Conservation (phyloP, 2,329 filamentous ascomycete genomes). For the Nigrospora oryzae region DNA sequence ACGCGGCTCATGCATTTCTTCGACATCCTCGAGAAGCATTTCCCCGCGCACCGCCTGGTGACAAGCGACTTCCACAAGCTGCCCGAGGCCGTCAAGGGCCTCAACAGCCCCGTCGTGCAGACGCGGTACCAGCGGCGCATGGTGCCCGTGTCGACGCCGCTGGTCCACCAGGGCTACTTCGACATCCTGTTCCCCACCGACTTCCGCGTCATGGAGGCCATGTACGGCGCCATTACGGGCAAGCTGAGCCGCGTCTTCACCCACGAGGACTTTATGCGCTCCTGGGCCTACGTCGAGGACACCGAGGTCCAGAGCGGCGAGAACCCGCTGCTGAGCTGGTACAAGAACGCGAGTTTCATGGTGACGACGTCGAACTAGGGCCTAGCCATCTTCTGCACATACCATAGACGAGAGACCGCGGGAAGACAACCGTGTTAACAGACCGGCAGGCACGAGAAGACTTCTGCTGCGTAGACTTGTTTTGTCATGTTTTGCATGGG, state of each 20-base stretch:
- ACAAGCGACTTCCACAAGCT: conserved; percentile 86
- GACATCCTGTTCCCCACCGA: conserved; percentile 98
- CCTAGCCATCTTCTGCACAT: too few species aligned
- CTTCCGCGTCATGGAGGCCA: conserved; percentile 80
- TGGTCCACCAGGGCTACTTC: conserved; percentile 97
- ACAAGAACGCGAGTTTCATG: conserved; percentile 90
- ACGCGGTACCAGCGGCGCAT: conserved; percentile 82
- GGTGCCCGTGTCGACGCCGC: conserved; percentile 81
- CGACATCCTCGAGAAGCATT: conserved; percentile 77
- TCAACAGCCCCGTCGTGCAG: conserved; percentile 94
- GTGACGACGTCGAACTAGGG: conserved; percentile 56
- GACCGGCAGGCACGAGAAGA: too few species aligned
- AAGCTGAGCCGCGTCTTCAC: conserved; percentile 78
- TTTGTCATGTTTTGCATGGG: too few species aligned
- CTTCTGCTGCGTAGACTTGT: too few species aligned
- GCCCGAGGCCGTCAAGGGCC: conserved; percentile 71
- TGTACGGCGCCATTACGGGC: conserved; percentile 89
- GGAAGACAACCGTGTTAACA: too few species aligned
- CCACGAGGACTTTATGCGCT: conserved; percentile 83
- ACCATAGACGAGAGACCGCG: too few species aligned
- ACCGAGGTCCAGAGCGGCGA: conserved; percentile 85
- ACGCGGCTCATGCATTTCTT: conserved; percentile 96
- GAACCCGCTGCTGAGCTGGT: conserved; percentile 87
- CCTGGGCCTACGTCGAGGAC: conserved; percentile 86
- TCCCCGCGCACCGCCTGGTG: conserved; percentile 81